Conservation (phyloP, 2,329 filamentous ascomycete genomes). For the Fusarium udum region DNA sequence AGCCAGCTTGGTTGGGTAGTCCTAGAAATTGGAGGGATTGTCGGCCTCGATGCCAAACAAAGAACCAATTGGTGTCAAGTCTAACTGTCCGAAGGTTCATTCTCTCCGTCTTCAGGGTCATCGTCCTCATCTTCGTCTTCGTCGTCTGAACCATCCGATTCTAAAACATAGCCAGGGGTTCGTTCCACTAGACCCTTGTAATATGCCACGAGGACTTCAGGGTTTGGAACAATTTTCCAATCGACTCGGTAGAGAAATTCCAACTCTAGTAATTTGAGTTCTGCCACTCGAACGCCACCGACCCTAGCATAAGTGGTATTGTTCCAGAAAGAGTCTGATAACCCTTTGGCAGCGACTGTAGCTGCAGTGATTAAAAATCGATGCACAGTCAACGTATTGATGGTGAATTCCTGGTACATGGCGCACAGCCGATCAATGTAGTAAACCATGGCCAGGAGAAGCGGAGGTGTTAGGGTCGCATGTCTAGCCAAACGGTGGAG, state of each 20-base stretch:
- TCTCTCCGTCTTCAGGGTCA: constrained; percentile 35
- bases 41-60: neutral
- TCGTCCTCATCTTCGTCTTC: constrained; percentile 43
- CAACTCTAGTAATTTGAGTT: constrained; percentile 89
- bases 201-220: constrained; percentile 92
- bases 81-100: constrained; percentile 13
- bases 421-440: constrained; percentile 96
- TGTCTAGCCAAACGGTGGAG: constrained; percentile 92
- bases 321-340: constrained; percentile 98
- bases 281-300: constrained; percentile 88
- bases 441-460: constrained; percentile 98
- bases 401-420: constrained; percentile 92
- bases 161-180: constrained; percentile 64
- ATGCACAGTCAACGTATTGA: constrained; percentile 95
- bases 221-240: constrained; percentile 96
- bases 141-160: constrained; percentile 50
- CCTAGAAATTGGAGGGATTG: neutral
- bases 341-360: constrained; percentile 93
- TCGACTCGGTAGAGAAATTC: constrained; percentile 93
- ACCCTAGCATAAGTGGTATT: constrained; percentile 96
- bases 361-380: constrained; percentile 96
- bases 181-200: constrained; percentile 85
- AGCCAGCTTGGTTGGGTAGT: neutral
- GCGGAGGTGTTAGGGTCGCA: constrained; percentile 89
- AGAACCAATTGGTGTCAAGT: neutral